Percentiles rank a stretch among this genome's conserved stretches.
These are phyloP conservation scores for Binderoboletus segoi DNA, from an alignment of 1,284 basidiomycete genomes.

Conservation along the genomic window DNA sequence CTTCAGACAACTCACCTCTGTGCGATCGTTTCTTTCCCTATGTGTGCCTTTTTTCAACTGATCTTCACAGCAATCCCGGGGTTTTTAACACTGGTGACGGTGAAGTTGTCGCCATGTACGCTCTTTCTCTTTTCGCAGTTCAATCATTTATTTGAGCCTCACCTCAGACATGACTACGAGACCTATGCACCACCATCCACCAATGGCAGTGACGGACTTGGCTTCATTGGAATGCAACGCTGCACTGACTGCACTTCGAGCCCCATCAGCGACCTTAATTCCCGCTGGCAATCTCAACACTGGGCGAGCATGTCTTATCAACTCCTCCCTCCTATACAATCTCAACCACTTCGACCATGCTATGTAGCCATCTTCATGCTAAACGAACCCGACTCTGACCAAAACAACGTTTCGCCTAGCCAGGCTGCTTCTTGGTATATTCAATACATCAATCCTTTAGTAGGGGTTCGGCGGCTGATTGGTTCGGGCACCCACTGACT, in stretches of 20 bases:
- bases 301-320: conserved; percentile 33
- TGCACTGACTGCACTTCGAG: conserved; percentile 41
- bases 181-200: conserved; percentile 37
- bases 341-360: neutral
- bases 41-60: neutral
- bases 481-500: neutral
- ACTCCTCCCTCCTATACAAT: neutral
- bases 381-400: conserved; percentile 42
- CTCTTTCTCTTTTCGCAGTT: neutral
- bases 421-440: conserved; percentile 41
- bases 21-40: conserved; percentile 1
- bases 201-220: conserved; percentile 36
- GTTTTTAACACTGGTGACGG: conserved; percentile 31
- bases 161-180: conserved; percentile 40
- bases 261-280: conserved; percentile 34
- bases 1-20: conserved; percentile 25
- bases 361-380: conserved; percentile 38
- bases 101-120: conserved; percentile 39
- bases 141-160: neutral
- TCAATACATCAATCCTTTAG: conserved; percentile 39
- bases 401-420: conserved; percentile 27
- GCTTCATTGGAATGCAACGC: conserved; percentile 45
- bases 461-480: conserved; percentile 10
- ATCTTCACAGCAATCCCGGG: conserved; percentile 30
- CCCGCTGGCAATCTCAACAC: conserved; percentile 33